Conservation (phyloP, 352 stramenopile species). For the Phytophthora sp. region DNA sequence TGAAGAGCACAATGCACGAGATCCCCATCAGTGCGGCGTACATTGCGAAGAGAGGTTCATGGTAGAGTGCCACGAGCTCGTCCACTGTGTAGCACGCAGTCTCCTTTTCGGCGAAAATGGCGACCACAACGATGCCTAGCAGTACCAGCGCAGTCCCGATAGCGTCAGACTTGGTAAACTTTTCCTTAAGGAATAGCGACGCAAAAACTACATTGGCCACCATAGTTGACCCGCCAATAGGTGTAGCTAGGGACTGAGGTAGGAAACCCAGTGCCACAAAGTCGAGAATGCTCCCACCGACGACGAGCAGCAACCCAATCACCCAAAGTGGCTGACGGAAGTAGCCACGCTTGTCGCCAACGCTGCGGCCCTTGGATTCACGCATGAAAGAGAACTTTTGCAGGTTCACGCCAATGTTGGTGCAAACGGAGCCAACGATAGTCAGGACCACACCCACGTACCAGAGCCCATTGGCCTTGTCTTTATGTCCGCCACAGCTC, state of each 20-base stretch:
- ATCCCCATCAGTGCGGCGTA: constrained; percentile 68
- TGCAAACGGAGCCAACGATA: constrained; percentile 73
- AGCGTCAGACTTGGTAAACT: constrained; percentile 67
- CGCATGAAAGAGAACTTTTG: constrained; percentile 92
- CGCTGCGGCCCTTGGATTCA: constrained; percentile 63
- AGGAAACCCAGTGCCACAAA: constrained; percentile 84
- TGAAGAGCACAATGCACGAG: constrained; percentile 43
- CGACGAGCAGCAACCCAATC: constrained; percentile 72
- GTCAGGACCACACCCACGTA: constrained; percentile 82
- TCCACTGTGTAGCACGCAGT: constrained; percentile 79
- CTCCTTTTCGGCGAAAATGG: constrained; percentile 78
- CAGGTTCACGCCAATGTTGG: constrained; percentile 88
- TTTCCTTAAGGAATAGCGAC: constrained; percentile 80
- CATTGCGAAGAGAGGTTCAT: constrained; percentile 61
- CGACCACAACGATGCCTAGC: constrained; percentile 76
- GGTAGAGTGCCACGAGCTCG: constrained; percentile 74
- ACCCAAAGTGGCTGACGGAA: constrained; percentile 79
- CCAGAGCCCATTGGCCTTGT: constrained; percentile 45
- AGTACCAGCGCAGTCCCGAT: constrained; percentile 76
- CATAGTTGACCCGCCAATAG: constrained; percentile 81
- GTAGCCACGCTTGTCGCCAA: constrained; percentile 76
- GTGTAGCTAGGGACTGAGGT: constrained; percentile 80
- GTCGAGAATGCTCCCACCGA: constrained; percentile 74
- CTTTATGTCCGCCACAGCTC: constrained; percentile 27
- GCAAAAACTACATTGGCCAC: constrained; percentile 86